Conservation (phyloP, 768 basidiomycete species). For the Amanita rubescens region DNA sequence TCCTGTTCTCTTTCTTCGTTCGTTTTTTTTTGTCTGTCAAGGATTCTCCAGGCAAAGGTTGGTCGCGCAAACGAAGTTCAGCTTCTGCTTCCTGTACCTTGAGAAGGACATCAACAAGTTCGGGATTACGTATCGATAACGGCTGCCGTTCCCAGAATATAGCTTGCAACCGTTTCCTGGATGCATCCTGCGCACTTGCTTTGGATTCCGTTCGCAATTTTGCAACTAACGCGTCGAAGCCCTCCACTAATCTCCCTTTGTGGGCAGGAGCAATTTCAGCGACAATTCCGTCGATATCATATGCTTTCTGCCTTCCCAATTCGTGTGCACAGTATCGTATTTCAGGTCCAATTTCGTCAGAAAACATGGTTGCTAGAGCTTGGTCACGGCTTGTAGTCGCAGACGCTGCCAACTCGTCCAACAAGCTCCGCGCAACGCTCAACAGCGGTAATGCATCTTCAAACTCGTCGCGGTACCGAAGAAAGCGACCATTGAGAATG, state of each 20-base stretch:
- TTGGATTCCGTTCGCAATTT: constrained; percentile 40
- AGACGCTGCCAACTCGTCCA: constrained; percentile 56
- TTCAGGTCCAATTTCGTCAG: constrained; percentile 85
- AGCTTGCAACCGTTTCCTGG: constrained; percentile 48
- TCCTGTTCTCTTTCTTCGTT: constrained; percentile 25
- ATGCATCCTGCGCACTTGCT: constrained; percentile 26
- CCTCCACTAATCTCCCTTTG: constrained; percentile 54
- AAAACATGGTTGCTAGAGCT: constrained; percentile 76
- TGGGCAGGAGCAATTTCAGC: constrained; percentile 52
- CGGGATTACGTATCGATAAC: constrained; percentile 83
- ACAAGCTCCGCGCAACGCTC: constrained; percentile 65
- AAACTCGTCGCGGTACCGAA: constrained; percentile 69
- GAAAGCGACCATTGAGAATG: constrained; percentile 74
- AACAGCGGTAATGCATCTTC: constrained; percentile 71
- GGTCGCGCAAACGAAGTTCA: constrained; percentile 37
- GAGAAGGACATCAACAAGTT: constrained; percentile 81
- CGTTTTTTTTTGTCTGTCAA: constrained; percentile 17
- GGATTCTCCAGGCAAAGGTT: constrained; percentile 22
- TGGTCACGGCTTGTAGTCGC: constrained; percentile 78
- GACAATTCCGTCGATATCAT: constrained; percentile 75
- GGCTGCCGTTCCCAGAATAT: constrained; percentile 77
- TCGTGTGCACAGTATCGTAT: constrained; percentile 92
- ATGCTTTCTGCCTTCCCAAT: constrained; percentile 68
- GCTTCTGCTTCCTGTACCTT: constrained; percentile 75
- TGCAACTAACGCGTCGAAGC: constrained; percentile 47